phyloP scores from a whole-genome alignment of 225 moss, liverwort and hornwort species.

The Lunularia cruciata region DNA sequence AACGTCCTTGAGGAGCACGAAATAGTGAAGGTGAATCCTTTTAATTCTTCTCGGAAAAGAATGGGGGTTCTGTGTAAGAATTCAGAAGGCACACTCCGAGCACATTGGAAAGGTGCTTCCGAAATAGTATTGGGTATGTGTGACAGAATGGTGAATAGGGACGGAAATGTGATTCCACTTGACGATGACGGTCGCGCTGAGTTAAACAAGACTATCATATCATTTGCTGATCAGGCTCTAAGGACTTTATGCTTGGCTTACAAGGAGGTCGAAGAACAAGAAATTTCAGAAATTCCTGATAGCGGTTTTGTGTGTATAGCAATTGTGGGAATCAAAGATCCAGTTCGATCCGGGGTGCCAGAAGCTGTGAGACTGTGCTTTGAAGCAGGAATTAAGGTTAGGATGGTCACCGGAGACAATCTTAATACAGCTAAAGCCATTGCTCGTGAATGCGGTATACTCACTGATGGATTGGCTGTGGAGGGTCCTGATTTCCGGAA shows the following conservation, averaged over 20 bases:
- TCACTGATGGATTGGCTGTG: slow-evolving; percentile 74
- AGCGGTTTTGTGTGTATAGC: slow-evolving; percentile 55
- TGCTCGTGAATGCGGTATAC: slow-evolving; percentile 89
- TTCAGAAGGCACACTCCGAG: slow-evolving; percentile 43
- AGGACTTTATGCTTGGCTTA: slow-evolving; percentile 80
- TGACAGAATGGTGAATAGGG: slow-evolving; percentile 48
- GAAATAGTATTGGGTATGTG: slow-evolving; percentile 77
- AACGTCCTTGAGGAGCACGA: slow-evolving; percentile 34
- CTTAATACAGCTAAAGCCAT: slow-evolving; percentile 82
- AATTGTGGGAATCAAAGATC: slow-evolving; percentile 91
- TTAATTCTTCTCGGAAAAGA: slow-evolving; percentile 69
- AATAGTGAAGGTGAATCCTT: slow-evolving; percentile 76
- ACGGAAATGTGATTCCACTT: slow-evolving; percentile 53
- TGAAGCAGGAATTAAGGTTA: slow-evolving; percentile 80
- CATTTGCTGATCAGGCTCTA: slow-evolving; percentile 69
- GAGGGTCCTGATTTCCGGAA: slow-evolving; percentile 73
- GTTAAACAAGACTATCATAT: slow-evolving; percentile 42
- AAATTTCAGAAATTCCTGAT: slow-evolving; percentile 56
- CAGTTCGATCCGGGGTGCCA: slow-evolving; percentile 81
- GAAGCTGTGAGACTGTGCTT: slow-evolving; percentile 68
- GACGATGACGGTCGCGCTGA: slow-evolving; percentile 52
- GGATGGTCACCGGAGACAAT: slow-evolving; percentile 97
- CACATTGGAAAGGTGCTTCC: slow-evolving; percentile 91
- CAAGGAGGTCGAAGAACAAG: slow-evolving; percentile 43
- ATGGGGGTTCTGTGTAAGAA: slow-evolving; percentile 73